Conservation (phyloP, 306 rosid genomes). For the Sindora glabra region DNA sequence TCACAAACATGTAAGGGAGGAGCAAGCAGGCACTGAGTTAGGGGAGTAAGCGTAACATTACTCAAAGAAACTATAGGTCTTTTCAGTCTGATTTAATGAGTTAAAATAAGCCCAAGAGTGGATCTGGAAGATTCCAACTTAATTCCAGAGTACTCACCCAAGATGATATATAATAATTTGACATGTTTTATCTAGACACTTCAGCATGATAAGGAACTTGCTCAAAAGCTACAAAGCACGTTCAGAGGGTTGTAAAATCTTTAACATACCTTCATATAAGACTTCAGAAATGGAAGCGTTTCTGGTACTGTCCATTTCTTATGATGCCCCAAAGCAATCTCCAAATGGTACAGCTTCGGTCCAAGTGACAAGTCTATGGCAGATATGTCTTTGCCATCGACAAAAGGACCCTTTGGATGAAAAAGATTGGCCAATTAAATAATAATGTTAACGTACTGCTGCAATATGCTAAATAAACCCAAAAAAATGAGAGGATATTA, state of each 20-base stretch:
- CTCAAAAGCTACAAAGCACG: background rate
- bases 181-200: background rate
- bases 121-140: background rate
- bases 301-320: conserved; percentile 84
- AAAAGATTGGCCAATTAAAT: background rate
- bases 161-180: background rate
- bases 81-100: background rate
- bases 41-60: background rate
- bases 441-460: background rate
- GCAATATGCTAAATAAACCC: background rate
- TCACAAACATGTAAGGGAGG: background rate
- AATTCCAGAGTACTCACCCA: background rate
- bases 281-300: conserved; percentile 51
- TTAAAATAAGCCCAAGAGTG: background rate
- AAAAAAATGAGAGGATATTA: background rate
- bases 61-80: background rate
- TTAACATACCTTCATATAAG: conserved; percentile 61
- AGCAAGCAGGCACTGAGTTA: background rate
- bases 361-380: conserved; percentile 79
- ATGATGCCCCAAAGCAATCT: conserved; percentile 77
- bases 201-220: background rate
- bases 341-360: conserved; percentile 87
- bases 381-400: conserved; percentile 72
- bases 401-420: conserved; percentile 65
- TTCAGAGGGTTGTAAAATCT: conserved; percentile 5